Evolutionary conservation across 2,329 filamentous ascomycete genomes (phyloP), one percentile per base, ranked within the genome.

Genomic region (Diplodia mutila): DNA sequence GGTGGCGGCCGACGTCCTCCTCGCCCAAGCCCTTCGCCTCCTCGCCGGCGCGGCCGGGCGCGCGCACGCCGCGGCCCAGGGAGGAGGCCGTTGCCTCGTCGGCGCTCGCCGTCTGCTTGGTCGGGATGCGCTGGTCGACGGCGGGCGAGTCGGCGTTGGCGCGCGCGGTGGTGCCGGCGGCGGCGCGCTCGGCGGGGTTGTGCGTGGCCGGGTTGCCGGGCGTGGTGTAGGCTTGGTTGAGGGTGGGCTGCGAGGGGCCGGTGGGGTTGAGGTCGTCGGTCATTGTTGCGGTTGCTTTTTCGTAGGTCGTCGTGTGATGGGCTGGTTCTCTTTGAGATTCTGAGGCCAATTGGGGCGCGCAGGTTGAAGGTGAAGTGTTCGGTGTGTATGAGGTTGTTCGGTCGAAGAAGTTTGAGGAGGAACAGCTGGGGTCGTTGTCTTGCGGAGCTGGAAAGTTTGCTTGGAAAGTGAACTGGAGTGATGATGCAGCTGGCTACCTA

Each of bases 161-260:
- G 7, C 72, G 65, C n/a, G 80, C 75, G 68, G 82, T 79, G 65
- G 72, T 67, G 6, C 73, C 65, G 5, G 80, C 72, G 61, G 76
- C 70, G 1, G 69, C 55, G 48, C 75, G 61, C 69, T 85, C 82
- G 59, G 74, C 67, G 12, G 81, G 80, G 68, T 79, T 76, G 67
- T 81, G 80, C 27, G 76, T 71, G n/a, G 75, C 79, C 39, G 82
- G 78, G 72, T 85, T 85, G 70, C 79, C 80, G 2, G 79, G 73
- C 2, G 81, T 82, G 14, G 78, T 78, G 78, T 85, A 85, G 65
- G 80, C 82, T 71, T 82, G 75, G 69, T 78, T 65, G 34, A 76
- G 75, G 57, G 77, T 75, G 21, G 83, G 83, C 71, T 85, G 82
- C 32, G 81, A 79, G 32, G 79, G 77, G 42, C 77, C 80, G 6